phyloP scores from a whole-genome alignment of 2,329 filamentous ascomycete species.

The Botrytis hyacinthi region DNA sequence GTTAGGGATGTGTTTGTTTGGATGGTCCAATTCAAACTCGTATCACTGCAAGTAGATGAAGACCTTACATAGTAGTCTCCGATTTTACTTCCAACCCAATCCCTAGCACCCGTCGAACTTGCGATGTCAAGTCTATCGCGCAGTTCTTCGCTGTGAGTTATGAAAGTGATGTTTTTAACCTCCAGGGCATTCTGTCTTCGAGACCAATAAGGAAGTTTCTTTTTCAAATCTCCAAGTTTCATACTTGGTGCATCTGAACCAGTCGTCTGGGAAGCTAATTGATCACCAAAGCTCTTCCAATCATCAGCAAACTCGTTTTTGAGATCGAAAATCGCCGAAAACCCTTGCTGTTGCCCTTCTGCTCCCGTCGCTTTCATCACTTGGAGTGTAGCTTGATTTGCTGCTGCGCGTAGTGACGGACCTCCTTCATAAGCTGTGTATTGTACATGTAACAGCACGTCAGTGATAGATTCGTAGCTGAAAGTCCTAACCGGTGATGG shows the following conservation, averaged over 20 bases:
- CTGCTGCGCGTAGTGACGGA: slow-evolving; percentile 1
- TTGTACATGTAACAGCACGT: not conserved
- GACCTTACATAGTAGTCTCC: too few species aligned
- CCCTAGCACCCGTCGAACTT: too few species aligned
- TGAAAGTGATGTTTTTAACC: too few species aligned
- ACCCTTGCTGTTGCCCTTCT: not conserved
- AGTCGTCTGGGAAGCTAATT: too few species aligned
- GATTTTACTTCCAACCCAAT: too few species aligned
- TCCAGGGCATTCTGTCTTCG: not conserved
- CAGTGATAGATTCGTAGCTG: not conserved
- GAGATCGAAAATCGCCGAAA: not conserved
- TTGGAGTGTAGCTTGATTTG: not conserved
- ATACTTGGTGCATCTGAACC: not conserved
- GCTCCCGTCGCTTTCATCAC: not conserved
- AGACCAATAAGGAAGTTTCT: not conserved
- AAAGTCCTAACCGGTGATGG: slow-evolving; percentile 24
- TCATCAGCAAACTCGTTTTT: slow-evolving; percentile 2
- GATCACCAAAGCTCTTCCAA: not conserved
- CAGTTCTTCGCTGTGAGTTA: too few species aligned
- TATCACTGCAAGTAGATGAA: too few species aligned
- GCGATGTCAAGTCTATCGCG: too few species aligned
- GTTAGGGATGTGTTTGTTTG: too few species aligned
- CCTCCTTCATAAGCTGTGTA: slow-evolving; percentile 9
- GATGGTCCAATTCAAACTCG: too few species aligned
- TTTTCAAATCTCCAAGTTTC: not conserved